Percentiles rank a stretch among this genome's conserved stretches.
Evolutionary conservation across 257 asterid species (phyloP).

Genomic region (Fraxinus pennsylvanica): DNA sequence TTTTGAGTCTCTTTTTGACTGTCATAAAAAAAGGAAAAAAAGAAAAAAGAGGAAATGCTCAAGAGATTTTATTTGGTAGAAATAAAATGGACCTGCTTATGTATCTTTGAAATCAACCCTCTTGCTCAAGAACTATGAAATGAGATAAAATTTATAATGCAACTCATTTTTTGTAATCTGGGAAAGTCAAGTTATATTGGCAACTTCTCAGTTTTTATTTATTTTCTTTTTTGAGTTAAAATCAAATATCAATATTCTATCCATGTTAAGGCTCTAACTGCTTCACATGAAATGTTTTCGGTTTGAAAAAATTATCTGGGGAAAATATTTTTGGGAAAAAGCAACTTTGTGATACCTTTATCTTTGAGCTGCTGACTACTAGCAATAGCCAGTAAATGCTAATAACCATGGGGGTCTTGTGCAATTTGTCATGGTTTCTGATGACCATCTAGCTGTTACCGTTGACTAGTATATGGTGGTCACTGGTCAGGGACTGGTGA

Average conservation of each 20-base stretch:
- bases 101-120: not conserved
- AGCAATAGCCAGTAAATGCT: not conserved
- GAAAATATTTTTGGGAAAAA: not conserved
- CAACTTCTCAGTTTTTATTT: too few species aligned
- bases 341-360: not conserved
- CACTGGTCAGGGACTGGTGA: not conserved
- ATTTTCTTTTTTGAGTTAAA: too few species aligned
- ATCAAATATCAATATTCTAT: too few species aligned
- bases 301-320: not conserved
- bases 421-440: not conserved
- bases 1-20: not conserved
- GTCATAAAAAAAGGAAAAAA: not conserved
- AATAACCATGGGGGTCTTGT: not conserved
- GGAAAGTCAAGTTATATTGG: too few species aligned
- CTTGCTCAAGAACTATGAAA: too few species aligned
- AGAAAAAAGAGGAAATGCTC: not conserved
- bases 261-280: not conserved
- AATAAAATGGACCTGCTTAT: not conserved
- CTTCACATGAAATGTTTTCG: too few species aligned
- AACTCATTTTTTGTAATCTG: too few species aligned
- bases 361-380: not conserved
- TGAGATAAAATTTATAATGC: too few species aligned
- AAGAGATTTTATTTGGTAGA: not conserved
- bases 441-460: not conserved
- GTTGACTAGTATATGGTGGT: not conserved